Base-by-base conservation (phyloP, 495 filamentous ascomycete species). In the Oidiodendron maius region DNA sequence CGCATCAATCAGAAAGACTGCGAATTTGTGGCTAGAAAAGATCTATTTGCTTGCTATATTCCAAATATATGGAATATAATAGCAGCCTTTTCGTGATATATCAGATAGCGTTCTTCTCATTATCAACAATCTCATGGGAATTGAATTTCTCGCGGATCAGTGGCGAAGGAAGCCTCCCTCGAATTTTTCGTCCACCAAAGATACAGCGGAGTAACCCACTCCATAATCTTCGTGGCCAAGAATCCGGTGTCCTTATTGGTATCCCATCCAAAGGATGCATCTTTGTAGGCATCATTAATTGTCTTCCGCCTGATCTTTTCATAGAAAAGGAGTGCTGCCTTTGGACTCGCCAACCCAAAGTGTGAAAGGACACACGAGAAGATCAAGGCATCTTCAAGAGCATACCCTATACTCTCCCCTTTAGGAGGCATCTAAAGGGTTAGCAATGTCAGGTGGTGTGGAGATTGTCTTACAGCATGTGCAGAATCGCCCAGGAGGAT, bases 361-460 rank as follows among this genome's bases (percentile, higher is more conserved):
- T 64, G 60, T 43, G 59, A 57, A 8, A 82, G 52, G 26, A 75
- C 65, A 10, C 72, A 72, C 11, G 74, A 67, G 53, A 82, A 71
- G 9, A 82, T 62, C 26, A 82, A 76, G 3, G 69, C 72, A 60
- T 82, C 80, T 55, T 82, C 79, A 12, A 83, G 69, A 1, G 79
- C 78, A 48, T 81, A 75, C 11, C 78, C 75, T 5, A 77, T 79
- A 13, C 70, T 74, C 60, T 83, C 78, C 36, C 80, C 78, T 18
- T 78, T 74, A 3, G 79, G 80, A 1, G 79, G 78, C 78, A 82
- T 81, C 61, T 69, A 17, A 11, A 17, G 12, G 5, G 38, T 47
- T 37, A 17, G 45, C 24, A 37, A 15, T 37, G 4, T 37, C 35
- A 37, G 13, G 4, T 15, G 13, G 18, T 13, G 18, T 15, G n/a